Evolutionary conservation across 306 rosid genomes (phyloP).

Genomic region (Rosa persica): DNA sequence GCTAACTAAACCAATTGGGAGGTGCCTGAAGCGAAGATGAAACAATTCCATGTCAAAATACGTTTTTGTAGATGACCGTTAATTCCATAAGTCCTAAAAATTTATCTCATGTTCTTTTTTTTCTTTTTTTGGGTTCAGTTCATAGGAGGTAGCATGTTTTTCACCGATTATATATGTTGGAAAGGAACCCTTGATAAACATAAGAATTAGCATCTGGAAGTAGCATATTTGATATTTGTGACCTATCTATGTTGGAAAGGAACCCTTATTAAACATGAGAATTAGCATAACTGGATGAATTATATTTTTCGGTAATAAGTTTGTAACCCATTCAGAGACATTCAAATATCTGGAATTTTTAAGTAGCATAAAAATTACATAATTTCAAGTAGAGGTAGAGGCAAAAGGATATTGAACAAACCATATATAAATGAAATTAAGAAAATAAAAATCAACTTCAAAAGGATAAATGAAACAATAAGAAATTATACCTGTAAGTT

Average conservation of each 20-base stretch:
- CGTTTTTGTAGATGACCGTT: not conserved
- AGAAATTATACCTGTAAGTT: constrained; percentile 72
- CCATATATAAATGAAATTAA: not conserved
- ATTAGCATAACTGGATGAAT: not conserved
- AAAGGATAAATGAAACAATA: not conserved
- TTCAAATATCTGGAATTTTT: not conserved
- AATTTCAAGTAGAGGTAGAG: not conserved
- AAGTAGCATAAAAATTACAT: not conserved
- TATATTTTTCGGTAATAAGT: not conserved
- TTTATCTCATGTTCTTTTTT: not conserved
- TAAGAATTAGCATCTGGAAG: too few relatives aligned
- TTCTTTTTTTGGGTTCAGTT: not conserved
- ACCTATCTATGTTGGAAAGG: not conserved
- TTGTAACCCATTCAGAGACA: constrained; percentile 4
- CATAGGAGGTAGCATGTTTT: not conserved
- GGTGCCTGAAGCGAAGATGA: not conserved
- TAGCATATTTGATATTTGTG: not conserved
- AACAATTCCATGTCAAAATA: not conserved
- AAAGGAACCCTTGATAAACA: not conserved
- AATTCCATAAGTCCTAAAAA: not conserved
- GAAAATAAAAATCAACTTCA: constrained; percentile 18
- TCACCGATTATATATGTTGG: not conserved
- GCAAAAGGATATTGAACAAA: not conserved
- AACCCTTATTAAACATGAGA: not conserved
- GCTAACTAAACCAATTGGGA: not conserved